phyloP scores from a whole-genome alignment of 2,329 filamentous ascomycete species.

The Fragosphaeria purpurea region DNA sequence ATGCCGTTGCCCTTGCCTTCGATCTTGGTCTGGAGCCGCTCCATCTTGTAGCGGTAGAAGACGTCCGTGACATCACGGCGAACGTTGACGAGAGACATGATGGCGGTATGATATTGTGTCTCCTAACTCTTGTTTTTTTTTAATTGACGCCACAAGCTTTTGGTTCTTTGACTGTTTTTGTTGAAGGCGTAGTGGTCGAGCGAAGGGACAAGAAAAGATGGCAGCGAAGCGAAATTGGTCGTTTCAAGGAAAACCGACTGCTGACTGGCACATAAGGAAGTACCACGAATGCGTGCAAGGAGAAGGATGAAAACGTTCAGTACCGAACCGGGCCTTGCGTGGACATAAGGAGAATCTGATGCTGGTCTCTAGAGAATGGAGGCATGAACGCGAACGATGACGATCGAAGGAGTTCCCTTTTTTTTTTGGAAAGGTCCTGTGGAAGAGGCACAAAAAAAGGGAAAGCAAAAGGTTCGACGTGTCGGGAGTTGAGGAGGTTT shows the following conservation, averaged over 20 bases:
- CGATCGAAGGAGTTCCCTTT: background rate
- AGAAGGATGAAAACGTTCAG: conserved; percentile 20
- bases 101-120: conserved; percentile 37
- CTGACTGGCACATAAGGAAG: conserved; percentile 3
- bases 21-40: conserved; percentile 95
- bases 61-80: conserved; percentile 95
- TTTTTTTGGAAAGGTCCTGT: conserved; percentile 6
- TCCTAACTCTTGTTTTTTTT: conserved; percentile 13
- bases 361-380: conserved; percentile 38
- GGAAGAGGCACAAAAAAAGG: no score
- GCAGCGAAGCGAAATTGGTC: background rate
- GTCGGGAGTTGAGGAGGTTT: conserved; percentile 10
- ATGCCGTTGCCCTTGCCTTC: conserved; percentile 99
- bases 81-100: conserved; percentile 96
- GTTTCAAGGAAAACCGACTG: conserved; percentile 2
- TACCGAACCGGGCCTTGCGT: conserved; percentile 42
- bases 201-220: background rate
- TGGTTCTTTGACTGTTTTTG: no score
- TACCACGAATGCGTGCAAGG: background rate
- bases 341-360: conserved; percentile 46
- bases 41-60: conserved; percentile 99
- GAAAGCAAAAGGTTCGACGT: background rate
- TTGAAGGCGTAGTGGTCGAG: background rate
- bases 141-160: conserved; percentile 1
- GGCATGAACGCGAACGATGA: conserved; percentile 43